Percentiles rank a stretch among this genome's conserved stretches.
phyloP scores from a whole-genome alignment of 1,284 basidiomycete genomes.

The Cryptococcus jaspeensis region DNA sequence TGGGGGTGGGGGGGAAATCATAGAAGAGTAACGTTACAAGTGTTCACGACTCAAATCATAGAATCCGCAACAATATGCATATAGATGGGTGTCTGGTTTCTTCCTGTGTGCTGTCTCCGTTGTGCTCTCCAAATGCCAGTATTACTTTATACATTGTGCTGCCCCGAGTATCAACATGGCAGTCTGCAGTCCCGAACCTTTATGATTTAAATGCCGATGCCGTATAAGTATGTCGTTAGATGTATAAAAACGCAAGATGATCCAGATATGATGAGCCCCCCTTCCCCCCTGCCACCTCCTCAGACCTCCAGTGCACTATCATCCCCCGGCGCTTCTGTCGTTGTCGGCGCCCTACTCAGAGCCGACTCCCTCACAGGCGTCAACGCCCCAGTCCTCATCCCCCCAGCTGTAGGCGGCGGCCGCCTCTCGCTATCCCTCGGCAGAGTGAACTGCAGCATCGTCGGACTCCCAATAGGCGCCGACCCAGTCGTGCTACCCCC shows the following conservation, averaged over 20 bases:
- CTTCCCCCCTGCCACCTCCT: not conserved
- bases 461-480: not conserved
- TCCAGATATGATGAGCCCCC: not conserved
- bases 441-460: constrained; percentile 1
- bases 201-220: not conserved
- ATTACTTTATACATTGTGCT: no score
- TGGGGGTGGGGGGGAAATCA: not conserved
- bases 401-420: not conserved
- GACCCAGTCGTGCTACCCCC: constrained; percentile 5
- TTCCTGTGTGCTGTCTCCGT: no score
- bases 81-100: no score
- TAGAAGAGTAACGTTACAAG: no score
- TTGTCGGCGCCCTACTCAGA: constrained; percentile 10
- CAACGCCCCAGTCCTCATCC: constrained; percentile 5
- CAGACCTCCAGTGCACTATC: not conserved
- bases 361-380: constrained; percentile 14
- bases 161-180: no score
- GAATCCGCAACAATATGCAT: no score
- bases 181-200: no score
- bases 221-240: not conserved
- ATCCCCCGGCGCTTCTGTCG: not conserved
- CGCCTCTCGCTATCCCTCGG: constrained; percentile 2
- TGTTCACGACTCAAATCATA: no score
- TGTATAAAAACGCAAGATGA: not conserved
- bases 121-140: no score